Conservation (phyloP, 768 basidiomycete genomes). For the Boletus reticulatus region DNA sequence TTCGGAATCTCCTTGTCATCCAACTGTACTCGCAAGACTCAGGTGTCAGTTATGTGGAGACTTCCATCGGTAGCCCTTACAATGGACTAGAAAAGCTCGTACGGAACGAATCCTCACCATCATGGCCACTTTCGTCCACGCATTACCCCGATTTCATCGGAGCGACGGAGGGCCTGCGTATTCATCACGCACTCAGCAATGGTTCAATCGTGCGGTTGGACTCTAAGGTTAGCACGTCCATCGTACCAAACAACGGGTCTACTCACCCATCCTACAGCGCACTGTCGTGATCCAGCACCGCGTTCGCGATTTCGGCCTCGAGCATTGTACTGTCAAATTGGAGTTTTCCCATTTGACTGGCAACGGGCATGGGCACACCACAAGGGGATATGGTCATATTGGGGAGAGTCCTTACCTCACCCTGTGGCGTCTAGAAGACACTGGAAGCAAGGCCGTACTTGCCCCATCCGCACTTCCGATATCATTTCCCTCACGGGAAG, state of each 20-base stretch:
- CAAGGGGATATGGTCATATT: conserved; percentile 13
- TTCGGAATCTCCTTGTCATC: conserved; percentile 22
- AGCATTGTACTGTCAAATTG: conserved; percentile 16
- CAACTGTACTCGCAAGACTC: conserved; percentile 5
- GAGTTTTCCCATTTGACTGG: conserved; percentile 1
- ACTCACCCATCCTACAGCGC: conserved; percentile 6
- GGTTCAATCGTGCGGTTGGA: conserved; percentile 23
- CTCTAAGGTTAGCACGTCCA: conserved; percentile 5
- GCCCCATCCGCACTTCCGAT: conserved; percentile 8
- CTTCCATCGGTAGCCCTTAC: conserved; percentile 18
- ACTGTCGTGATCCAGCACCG: conserved; percentile 21
- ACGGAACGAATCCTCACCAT: conserved; percentile 28
- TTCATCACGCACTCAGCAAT: conserved; percentile 15
- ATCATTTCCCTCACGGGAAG: conserved; percentile 5
- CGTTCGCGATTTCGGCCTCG: conserved; percentile 25
- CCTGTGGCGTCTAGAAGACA: conserved; percentile 18
- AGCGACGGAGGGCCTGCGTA: conserved; percentile 3
- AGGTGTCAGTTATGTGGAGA: conserved; percentile 1
- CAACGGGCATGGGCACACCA: conserved; percentile 1
- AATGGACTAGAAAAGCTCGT: conserved; percentile 22
- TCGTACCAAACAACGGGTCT: background rate
- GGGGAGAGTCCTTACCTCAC: conserved; percentile 15
- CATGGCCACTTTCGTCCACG: conserved; percentile 23
- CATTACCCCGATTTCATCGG: conserved; percentile 23
- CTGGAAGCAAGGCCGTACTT: conserved; percentile 4